A percentile compares a stretch with the other conserved stretches of the same genome.
phyloP scores from a whole-genome alignment of 1,284 basidiomycete genomes.

The Sanghuangporus sanghuang region DNA sequence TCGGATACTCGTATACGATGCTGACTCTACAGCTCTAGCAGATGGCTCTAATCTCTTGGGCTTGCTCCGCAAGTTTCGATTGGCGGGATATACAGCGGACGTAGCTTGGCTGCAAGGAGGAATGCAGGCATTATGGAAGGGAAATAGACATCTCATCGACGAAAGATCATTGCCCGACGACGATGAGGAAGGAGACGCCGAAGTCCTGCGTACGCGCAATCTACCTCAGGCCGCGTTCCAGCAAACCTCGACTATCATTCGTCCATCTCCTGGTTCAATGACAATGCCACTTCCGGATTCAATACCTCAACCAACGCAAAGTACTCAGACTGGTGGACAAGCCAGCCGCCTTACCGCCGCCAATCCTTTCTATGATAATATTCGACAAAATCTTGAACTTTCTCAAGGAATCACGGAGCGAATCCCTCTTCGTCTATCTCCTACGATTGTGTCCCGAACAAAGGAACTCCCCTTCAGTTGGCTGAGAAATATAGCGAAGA shows the following conservation, averaged over 20 bases:
- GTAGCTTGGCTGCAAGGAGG: slow-evolving; percentile 80
- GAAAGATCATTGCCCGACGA: slow-evolving; percentile 44
- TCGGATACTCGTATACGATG: slow-evolving; percentile 78
- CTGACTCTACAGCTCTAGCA: slow-evolving; percentile 57
- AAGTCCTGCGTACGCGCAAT: slow-evolving; percentile 25
- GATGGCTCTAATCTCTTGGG: slow-evolving; percentile 71
- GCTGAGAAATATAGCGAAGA: slow-evolving; percentile 68
- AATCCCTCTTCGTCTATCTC: slow-evolving; percentile 71
- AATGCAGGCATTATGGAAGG: slow-evolving; percentile 64
- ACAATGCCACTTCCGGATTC: slow-evolving; percentile 19
- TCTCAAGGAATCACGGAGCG: slow-evolving; percentile 80
- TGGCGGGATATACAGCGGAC: slow-evolving; percentile 60
- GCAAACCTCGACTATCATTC: slow-evolving; percentile 20
- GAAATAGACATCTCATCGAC: slow-evolving; percentile 48
- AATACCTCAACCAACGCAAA: slow-evolving; percentile 14
- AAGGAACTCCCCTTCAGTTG: slow-evolving; percentile 78
- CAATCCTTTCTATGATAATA: slow-evolving; percentile 93
- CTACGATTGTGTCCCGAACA: slow-evolving; percentile 55
- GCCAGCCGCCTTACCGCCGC: slow-evolving; percentile 33
- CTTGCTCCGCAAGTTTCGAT: slow-evolving; percentile 80
- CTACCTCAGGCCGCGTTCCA: slow-evolving; percentile 30
- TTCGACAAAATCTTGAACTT: slow-evolving; percentile 92
- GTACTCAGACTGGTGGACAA: neutral
- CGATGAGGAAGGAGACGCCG: slow-evolving; percentile 36
- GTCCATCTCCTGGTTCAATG: slow-evolving; percentile 18